Percentiles rank a stretch among this genome's conserved stretches.
phyloP scores from a whole-genome alignment of 2,329 filamentous ascomycete genomes.

The Phyllosticta paracitricarpa region DNA sequence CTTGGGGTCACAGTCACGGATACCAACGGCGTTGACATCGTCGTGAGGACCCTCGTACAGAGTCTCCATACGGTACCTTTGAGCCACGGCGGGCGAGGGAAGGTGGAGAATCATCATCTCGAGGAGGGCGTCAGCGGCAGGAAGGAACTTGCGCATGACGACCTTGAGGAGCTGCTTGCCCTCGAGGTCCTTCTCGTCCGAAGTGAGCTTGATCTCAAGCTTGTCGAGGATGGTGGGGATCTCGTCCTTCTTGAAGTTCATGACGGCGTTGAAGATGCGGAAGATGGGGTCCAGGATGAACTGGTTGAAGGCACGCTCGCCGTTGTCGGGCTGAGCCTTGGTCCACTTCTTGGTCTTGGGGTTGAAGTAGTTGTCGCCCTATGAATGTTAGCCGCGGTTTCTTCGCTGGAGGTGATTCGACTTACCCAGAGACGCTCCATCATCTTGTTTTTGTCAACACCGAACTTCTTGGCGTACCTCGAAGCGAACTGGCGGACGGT shows the following conservation, averaged over 20 bases:
- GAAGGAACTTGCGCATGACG: slow-evolving; percentile 98
- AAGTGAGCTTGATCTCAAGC: slow-evolving; percentile 83
- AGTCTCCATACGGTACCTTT: slow-evolving; percentile 96
- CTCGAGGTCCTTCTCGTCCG: slow-evolving; percentile 84
- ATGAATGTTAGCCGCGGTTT: slow-evolving; percentile 13
- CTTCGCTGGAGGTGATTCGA: slow-evolving; percentile 6
- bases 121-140: slow-evolving; percentile 91
- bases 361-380: slow-evolving; percentile 99
- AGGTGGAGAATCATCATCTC: slow-evolving; percentile 99
- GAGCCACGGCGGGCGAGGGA: slow-evolving; percentile 88
- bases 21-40: slow-evolving; percentile 87
- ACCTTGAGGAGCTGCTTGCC: slow-evolving; percentile 97
- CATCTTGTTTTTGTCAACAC: slow-evolving; percentile 99
- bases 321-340: slow-evolving; percentile 72
- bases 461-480: slow-evolving; percentile 99
- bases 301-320: slow-evolving; percentile 99
- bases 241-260: slow-evolving; percentile 99
- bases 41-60: slow-evolving; percentile 96
- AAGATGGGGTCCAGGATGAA: slow-evolving; percentile 99
- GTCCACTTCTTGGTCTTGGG: slow-evolving; percentile 99
- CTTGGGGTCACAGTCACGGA: slow-evolving; percentile 97
- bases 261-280: slow-evolving; percentile 93
- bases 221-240: slow-evolving; percentile 74
- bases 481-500: slow-evolving; percentile 95
- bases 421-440: slow-evolving; percentile 98